phyloP scores from a whole-genome alignment of 2,329 filamentous ascomycete genomes.

The Phyllosticta capitalensis region DNA sequence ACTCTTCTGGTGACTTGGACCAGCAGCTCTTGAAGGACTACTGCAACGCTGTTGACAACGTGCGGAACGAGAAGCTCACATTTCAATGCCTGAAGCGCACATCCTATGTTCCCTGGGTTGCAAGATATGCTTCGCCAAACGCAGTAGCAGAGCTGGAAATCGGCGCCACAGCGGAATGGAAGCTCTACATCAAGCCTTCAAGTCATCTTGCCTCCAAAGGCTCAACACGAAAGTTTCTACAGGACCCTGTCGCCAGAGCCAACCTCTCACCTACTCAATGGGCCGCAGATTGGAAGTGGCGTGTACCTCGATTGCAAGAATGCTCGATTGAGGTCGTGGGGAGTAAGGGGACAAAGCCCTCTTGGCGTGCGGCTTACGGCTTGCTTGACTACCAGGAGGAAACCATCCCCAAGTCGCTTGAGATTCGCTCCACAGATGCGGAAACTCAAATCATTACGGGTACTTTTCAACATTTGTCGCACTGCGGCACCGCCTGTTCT shows the following conservation, averaged over 20 bases:
- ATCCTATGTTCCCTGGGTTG: constrained; percentile 27
- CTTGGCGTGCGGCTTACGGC: constrained; percentile 29
- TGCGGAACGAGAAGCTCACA: neutral
- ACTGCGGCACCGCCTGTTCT: constrained; percentile 49
- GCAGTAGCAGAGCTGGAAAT: constrained; percentile 31
- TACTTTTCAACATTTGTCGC: constrained; percentile 40
- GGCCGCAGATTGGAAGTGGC: constrained; percentile 19
- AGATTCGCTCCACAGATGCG: constrained; percentile 28
- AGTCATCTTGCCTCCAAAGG: constrained; percentile 29
- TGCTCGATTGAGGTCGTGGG: constrained; percentile 16
- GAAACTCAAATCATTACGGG: constrained; percentile 35
- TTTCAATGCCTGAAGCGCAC: constrained; percentile 3
- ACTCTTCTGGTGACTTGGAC: neutral
- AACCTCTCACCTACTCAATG: constrained; percentile 12
- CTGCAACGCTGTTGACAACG: neutral
- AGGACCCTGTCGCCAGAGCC: constrained; percentile 17
- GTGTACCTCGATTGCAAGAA: constrained; percentile 12
- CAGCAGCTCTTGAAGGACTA: neutral
- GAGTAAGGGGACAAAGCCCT: constrained; percentile 17
- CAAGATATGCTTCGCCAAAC: constrained; percentile 30
- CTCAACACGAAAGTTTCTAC: constrained; percentile 32
- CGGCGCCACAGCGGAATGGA: constrained; percentile 36
- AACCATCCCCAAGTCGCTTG: constrained; percentile 36
- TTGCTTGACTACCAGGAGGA: constrained; percentile 31
- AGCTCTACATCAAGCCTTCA: constrained; percentile 36